Percentiles rank a stretch among this genome's conserved stretches.
These are phyloP conservation scores for Apiotrichum siamense DNA, from an alignment of 1,284 basidiomycete genomes.

Conservation along the genomic window DNA sequence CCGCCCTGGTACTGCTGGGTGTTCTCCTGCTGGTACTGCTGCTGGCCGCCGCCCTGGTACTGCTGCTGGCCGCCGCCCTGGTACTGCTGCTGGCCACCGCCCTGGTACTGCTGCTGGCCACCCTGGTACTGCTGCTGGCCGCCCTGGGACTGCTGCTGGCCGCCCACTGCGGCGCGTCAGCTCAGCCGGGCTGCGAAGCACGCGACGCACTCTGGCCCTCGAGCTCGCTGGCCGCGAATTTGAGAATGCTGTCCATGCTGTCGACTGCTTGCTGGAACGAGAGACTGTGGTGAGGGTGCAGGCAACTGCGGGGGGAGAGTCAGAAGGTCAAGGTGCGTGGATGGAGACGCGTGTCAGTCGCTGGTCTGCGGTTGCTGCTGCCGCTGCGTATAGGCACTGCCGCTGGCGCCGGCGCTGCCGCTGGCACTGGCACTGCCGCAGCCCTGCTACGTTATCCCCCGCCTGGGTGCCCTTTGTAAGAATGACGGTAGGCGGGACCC, in stretches of 20 bases:
- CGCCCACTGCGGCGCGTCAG: conserved; percentile 5
- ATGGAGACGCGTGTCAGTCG: no score
- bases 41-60: not conserved
- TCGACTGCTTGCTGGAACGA: no score
- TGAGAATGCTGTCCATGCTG: conserved; percentile 33
- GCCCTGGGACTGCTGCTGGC: conserved; percentile 4
- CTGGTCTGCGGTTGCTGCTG: no score
- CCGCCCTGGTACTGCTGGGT: not conserved
- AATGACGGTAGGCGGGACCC: no score
- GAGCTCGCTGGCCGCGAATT: conserved; percentile 27
- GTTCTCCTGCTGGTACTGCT: conserved; percentile 1
- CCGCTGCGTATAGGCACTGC: no score
- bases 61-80: not conserved
- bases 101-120: conserved; percentile 7
- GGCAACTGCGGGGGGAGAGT: not conserved
- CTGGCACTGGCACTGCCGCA: no score
- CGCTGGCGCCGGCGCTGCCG: no score
- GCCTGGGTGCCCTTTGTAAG: no score
- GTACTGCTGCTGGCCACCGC: not conserved
- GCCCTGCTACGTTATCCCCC: no score
- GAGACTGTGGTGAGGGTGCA: not conserved
- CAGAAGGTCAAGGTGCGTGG: not conserved
- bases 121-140: conserved; percentile 9
- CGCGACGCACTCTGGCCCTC: conserved; percentile 18
- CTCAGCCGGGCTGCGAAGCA: not conserved